Evolutionary conservation across 2,329 filamentous ascomycete species (phyloP), one percentile per base, ranked within the genome.

Genomic region (Escovopsis sp.): DNA sequence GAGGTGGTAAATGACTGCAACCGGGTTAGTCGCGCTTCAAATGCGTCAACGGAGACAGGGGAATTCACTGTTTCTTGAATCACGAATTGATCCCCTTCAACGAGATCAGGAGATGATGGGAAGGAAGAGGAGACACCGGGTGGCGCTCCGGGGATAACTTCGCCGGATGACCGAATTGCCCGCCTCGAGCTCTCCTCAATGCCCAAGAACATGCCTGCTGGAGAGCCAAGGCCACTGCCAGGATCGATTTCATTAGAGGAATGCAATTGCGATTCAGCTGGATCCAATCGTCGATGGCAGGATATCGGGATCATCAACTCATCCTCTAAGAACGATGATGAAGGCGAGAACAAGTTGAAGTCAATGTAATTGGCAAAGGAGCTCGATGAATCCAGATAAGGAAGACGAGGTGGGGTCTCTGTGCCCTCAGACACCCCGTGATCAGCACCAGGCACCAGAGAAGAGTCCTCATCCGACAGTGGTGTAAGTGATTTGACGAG

Each of bases 291-390:
- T 19, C 45, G 39, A 18, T 34, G 38, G 23, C 43, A 49, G 12
- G 53, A 42, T 39, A 59, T 51, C 12, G 57, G 48, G 44, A 56
- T 59, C 54, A 62, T 59, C 11, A 50, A 60, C 37, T 75, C 71
- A 45, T 73, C 71, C 43, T 72, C 69, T 12, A 68, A 59, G 53
- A 65, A 65, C 45, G 58, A 62, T 18, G 68, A 65, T 15, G 68
- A 65, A 3, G 72, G 71, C 40, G 71, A 75, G 59, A 66, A 75
- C 12, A 75, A 64, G 52, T 66, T 69, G 60, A 75, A 75, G 59
- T 75, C 72, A 49, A 65, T 58, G 51, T 75, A 75, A 55, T 69
- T 59, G 47, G 33, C 52, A 37, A 39, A 26, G 11, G 42, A 47
- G 45, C 42, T 44, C 43, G 35, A 11, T 4, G 42, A 35, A 15